These are phyloP conservation scores for Candida mesenterica DNA, from an alignment of 1,139 yeast genomes.

Conservation along the genomic window DNA sequence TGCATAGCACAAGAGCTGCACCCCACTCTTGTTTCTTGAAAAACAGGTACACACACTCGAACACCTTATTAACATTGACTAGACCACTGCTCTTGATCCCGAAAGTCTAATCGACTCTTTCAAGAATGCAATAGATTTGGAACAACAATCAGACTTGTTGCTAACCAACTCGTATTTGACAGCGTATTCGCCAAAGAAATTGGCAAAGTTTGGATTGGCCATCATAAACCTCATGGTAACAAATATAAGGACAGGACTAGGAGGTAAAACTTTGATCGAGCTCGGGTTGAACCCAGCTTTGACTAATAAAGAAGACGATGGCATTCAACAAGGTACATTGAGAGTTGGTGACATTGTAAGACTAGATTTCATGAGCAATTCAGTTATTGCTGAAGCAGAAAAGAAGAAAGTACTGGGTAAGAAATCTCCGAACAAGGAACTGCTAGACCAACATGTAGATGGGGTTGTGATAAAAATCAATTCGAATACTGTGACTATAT, in stretches of 20 bases:
- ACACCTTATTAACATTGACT: slow-evolving; percentile 9
- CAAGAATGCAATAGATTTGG: slow-evolving; percentile 52
- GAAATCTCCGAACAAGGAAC: slow-evolving; percentile 20
- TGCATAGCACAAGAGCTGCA: slow-evolving; percentile 18
- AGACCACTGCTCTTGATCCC: slow-evolving; percentile 2
- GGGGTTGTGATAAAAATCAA: slow-evolving; percentile 62
- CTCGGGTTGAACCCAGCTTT: slow-evolving; percentile 61
- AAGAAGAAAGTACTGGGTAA: slow-evolving; percentile 19
- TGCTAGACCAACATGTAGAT: slow-evolving; percentile 36
- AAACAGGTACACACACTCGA: slow-evolving; percentile 28
- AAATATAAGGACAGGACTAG: slow-evolving; percentile 71
- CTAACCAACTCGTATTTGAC: slow-evolving; percentile 50
- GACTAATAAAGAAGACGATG: slow-evolving; percentile 22
- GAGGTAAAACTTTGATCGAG: slow-evolving; percentile 73
- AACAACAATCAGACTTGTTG: slow-evolving; percentile 58
- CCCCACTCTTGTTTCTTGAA: slow-evolving; percentile 24
- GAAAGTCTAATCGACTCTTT: slow-evolving; percentile 40
- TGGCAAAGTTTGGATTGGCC: slow-evolving; percentile 74
- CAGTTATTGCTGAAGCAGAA: slow-evolving; percentile 16
- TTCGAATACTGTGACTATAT: slow-evolving; percentile 47
- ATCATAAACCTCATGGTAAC: slow-evolving; percentile 60
- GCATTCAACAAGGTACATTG: slow-evolving; percentile 56
- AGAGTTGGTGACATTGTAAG: slow-evolving; percentile 78
- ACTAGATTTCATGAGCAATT: slow-evolving; percentile 36
- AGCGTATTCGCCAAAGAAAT: slow-evolving; percentile 57